Conservation (phyloP, 768 basidiomycete genomes). For the Xerocomellus chrysenteron region DNA sequence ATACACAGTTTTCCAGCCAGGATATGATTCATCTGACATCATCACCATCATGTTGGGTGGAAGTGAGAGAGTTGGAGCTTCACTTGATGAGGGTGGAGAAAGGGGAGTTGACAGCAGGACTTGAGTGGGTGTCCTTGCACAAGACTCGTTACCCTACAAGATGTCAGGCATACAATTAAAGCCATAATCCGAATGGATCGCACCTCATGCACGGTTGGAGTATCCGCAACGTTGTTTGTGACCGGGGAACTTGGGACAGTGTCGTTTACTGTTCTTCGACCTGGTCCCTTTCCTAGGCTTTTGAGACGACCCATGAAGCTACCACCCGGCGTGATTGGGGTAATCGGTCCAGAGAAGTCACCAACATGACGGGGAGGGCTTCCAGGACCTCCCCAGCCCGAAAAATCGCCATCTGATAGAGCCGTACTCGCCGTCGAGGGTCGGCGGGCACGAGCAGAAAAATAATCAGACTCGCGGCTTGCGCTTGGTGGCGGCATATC, state of each 20-base stretch:
- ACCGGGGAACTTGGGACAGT: constrained; percentile 26
- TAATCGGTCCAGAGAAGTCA: constrained; percentile 38
- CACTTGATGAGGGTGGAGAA: constrained; percentile 64
- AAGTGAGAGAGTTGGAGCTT: constrained; percentile 66
- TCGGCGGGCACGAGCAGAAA: constrained; percentile 45
- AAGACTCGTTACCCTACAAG: constrained; percentile 25
- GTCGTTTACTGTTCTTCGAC: constrained; percentile 29
- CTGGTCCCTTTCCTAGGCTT: constrained; percentile 63
- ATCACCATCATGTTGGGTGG: constrained; percentile 62
- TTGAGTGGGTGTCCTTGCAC: constrained; percentile 52
- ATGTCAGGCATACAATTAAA: background rate
- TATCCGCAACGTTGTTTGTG: constrained; percentile 15
- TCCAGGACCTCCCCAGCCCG: constrained; percentile 38
- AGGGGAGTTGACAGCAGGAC: constrained; percentile 53
- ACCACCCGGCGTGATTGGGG: constrained; percentile 48
- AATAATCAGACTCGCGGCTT: constrained; percentile 50
- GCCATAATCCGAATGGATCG: background rate
- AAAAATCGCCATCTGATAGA: constrained; percentile 52
- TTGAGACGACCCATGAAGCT: constrained; percentile 81
- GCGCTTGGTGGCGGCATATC: constrained; percentile 35
- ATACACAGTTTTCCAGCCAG: constrained; percentile 76
- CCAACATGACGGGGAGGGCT: constrained; percentile 34
- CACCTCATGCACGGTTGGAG: constrained; percentile 25
- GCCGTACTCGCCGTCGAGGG: constrained; percentile 42
- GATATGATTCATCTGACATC: constrained; percentile 78